These are phyloP conservation scores for Alloteropsis semialata DNA, from an alignment of 176 grass and related monocot genomes.

Conservation along the genomic window DNA sequence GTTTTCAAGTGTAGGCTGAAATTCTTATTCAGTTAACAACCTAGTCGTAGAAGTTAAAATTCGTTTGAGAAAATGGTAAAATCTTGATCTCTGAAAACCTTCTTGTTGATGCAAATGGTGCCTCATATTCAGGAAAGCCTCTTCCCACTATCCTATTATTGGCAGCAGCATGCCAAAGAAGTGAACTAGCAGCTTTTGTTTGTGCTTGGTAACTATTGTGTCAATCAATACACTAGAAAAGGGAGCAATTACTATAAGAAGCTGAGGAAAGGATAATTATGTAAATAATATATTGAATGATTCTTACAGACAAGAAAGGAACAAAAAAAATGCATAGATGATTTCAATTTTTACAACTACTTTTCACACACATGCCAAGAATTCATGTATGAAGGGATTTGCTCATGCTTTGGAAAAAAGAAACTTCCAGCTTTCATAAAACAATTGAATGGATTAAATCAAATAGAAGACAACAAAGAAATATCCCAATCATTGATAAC, in stretches of 20 bases:
- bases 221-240: conserved; percentile 11
- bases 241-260: background rate
- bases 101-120: background rate
- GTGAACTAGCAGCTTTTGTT: background rate
- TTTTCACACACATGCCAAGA: conserved; percentile 2
- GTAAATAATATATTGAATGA: background rate
- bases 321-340: background rate
- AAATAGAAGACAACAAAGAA: background rate
- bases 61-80: background rate
- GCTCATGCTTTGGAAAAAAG: background rate
- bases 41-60: background rate
- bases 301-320: conserved; percentile 1
- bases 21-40: background rate
- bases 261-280: background rate
- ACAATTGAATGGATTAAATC: conserved; percentile 8
- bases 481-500: background rate
- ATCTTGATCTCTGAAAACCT: conserved; percentile 4
- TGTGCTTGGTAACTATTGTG: background rate
- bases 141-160: background rate
- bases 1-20: background rate
- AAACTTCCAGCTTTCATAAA: background rate
- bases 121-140: background rate
- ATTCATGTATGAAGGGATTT: background rate
- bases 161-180: background rate
- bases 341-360: background rate